These are phyloP conservation scores for Gracilariopsis chorda DNA, from an alignment of 23 red algal genomes.

Conservation along the genomic window DNA sequence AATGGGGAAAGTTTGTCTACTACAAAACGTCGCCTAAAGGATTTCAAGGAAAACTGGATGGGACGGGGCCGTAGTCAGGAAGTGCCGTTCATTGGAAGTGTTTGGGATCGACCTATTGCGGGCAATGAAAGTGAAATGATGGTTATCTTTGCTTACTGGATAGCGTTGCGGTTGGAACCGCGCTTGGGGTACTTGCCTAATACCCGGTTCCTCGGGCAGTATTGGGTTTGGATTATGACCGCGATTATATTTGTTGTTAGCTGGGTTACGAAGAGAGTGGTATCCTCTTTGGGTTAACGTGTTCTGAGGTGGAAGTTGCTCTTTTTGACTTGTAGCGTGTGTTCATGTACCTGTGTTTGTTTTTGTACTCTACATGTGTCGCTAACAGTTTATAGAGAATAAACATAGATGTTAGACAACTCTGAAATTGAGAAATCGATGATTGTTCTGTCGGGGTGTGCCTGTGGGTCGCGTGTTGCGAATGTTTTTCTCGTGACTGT, in stretches of 20 bases:
- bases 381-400: too few species aligned
- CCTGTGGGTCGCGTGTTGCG: too few species aligned
- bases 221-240: neutral
- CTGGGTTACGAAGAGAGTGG: neutral
- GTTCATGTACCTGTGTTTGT: too few species aligned
- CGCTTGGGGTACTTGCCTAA: conserved; percentile 30
- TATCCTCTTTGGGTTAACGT: neutral
- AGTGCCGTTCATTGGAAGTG: conserved; percentile 24
- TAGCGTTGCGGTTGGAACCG: conserved; percentile 15
- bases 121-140: conserved; percentile 10
- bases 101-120: conserved; percentile 37
- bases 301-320: too few species aligned
- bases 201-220: conserved; percentile 32
- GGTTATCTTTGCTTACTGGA: conserved; percentile 31
- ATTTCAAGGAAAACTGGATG: neutral
- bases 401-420: too few species aligned
- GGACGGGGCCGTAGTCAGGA: neutral
- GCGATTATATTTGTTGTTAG: neutral
- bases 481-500: too few species aligned
- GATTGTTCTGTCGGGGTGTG: too few species aligned
- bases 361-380: too few species aligned
- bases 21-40: conserved; percentile 17
- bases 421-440: too few species aligned
- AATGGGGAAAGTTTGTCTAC: neutral
- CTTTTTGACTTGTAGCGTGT: too few species aligned